These are phyloP conservation scores for Lolium multiflorum DNA, from an alignment of 176 grass and related monocot genomes.

Conservation along the genomic window DNA sequence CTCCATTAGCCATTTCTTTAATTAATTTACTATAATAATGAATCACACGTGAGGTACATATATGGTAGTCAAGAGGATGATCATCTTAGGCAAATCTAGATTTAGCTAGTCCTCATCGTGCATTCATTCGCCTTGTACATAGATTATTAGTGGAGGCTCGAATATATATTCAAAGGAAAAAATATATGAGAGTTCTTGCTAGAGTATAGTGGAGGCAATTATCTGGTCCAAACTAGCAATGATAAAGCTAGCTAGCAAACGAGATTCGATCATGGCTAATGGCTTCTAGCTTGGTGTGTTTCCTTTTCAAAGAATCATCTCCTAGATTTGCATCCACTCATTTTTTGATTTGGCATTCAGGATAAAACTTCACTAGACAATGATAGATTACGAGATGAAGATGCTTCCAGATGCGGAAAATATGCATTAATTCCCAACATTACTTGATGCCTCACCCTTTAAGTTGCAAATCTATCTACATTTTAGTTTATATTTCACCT, in stretches of 20 bases:
- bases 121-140: not conserved
- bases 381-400: not conserved
- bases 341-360: not conserved
- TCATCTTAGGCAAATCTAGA: not conserved
- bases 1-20: not conserved
- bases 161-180: not conserved
- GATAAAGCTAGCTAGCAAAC: not conserved
- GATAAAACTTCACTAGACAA: not conserved
- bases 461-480: no score
- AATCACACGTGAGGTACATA: constrained; percentile 11
- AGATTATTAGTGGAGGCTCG: not conserved
- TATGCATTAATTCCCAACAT: not conserved
- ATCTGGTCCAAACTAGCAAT: not conserved
- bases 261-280: not conserved
- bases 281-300: not conserved
- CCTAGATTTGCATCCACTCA: not conserved
- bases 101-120: not conserved
- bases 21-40: not conserved
- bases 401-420: not conserved
- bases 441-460: not conserved
- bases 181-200: not conserved
- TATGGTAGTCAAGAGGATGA: not conserved
- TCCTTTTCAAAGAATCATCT: not conserved
- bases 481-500: not conserved
- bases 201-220: not conserved